Percentiles rank a stretch among this genome's conserved stretches.
These are phyloP conservation scores for Biancaea sappan DNA, from an alignment of 306 rosid species.

Conservation along the genomic window DNA sequence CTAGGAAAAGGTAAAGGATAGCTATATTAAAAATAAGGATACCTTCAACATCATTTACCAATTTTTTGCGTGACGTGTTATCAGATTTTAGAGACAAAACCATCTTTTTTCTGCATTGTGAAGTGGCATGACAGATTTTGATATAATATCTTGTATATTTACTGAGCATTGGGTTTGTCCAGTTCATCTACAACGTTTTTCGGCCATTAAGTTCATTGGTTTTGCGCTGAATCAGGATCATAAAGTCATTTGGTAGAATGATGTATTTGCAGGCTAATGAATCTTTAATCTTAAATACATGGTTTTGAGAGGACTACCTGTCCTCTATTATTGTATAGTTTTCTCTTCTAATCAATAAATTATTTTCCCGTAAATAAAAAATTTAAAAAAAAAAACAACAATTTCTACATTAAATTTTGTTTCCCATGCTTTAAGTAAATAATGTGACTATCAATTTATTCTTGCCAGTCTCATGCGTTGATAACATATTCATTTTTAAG, in stretches of 20 bases:
- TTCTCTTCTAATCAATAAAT: neutral
- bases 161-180: too few species aligned
- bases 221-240: too few species aligned
- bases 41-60: neutral
- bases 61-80: too few species aligned
- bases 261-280: too few species aligned
- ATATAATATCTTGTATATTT: too few species aligned
- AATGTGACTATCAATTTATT: slow-evolving; percentile 1
- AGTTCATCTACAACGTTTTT: too few species aligned
- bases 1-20: neutral
- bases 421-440: slow-evolving; percentile 1
- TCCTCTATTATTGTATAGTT: neutral
- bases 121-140: too few species aligned
- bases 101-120: too few species aligned
- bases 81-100: too few species aligned
- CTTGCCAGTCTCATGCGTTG: slow-evolving; percentile 1
- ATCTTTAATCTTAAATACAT: neutral
- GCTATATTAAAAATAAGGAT: neutral
- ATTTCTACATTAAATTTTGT: slow-evolving; percentile 4
- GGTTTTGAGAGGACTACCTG: neutral
- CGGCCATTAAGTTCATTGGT: too few species aligned
- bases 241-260: too few species aligned
- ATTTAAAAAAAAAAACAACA: neutral
- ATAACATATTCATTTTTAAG: slow-evolving; percentile 3
- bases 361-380: neutral